Conservation (phyloP, 2,329 filamentous ascomycete species). For the Talaromyces marneffei region DNA sequence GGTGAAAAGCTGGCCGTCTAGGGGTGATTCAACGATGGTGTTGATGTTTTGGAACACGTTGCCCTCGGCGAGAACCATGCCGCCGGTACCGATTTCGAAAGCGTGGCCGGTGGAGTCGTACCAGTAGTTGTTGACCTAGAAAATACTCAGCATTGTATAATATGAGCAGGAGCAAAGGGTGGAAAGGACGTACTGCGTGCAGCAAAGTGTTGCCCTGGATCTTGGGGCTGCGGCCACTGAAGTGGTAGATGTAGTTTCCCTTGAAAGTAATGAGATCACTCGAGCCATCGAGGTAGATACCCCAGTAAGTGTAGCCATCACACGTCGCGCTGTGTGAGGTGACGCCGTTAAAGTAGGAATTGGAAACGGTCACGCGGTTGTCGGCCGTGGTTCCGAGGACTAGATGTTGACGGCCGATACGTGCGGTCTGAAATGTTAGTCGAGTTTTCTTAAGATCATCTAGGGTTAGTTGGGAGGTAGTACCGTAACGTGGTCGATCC, state of each 20-base stretch:
- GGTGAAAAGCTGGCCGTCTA: constrained; percentile 39
- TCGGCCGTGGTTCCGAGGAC: constrained; percentile 51
- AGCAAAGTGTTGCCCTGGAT: constrained; percentile 51
- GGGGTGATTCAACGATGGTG: constrained; percentile 34
- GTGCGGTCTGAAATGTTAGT: constrained; percentile 41
- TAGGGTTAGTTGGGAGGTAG: background rate
- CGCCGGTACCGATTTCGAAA: constrained; percentile 32
- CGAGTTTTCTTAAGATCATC: background rate
- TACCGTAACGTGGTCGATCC: constrained; percentile 49
- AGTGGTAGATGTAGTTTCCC: constrained; percentile 57
- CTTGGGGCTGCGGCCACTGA: constrained; percentile 54
- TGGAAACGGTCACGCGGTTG: constrained; percentile 55
- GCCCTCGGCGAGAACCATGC: constrained; percentile 50
- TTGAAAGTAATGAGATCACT: constrained; percentile 54
- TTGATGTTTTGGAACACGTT: constrained; percentile 54
- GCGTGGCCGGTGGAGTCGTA: constrained; percentile 11
- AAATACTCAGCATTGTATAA: background rate
- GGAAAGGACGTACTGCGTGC: constrained; percentile 39
- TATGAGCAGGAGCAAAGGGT: no score
- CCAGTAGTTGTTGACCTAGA: constrained; percentile 12
- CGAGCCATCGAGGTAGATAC: constrained; percentile 52
- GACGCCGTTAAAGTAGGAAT: constrained; percentile 54
- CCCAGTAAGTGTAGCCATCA: constrained; percentile 57
- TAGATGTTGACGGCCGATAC: constrained; percentile 56
- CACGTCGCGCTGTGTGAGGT: constrained; percentile 53